These are phyloP conservation scores for Ceratocystis diversiconidia DNA, from an alignment of 2,329 filamentous ascomycete species.

Conservation along the genomic window DNA sequence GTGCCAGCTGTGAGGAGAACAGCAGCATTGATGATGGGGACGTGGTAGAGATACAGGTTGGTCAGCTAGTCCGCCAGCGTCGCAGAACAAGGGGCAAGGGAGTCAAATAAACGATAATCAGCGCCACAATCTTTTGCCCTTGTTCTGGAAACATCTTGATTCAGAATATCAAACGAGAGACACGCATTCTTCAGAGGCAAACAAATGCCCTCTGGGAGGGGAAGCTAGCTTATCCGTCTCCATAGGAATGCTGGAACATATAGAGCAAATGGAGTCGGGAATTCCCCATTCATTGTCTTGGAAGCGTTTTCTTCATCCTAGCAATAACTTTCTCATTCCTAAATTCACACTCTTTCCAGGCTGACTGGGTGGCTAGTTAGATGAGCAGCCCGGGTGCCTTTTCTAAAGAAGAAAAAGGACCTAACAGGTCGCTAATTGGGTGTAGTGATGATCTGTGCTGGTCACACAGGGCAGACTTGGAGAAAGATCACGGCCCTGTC, in stretches of 20 bases:
- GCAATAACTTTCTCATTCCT: not conserved
- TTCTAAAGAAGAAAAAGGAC: not conserved
- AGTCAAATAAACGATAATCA: not conserved
- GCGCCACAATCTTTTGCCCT: not conserved
- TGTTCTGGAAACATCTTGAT: not conserved
- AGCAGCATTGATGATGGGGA: not conserved
- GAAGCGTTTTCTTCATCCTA: not conserved
- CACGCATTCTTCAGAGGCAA: conserved; percentile 6
- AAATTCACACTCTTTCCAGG: not conserved
- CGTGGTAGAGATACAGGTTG: not conserved
- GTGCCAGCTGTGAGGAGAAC: not conserved
- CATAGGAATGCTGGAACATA: not conserved
- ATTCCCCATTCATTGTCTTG: not conserved
- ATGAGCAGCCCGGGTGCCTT: not conserved
- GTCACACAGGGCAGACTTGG: not conserved
- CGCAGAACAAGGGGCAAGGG: not conserved
- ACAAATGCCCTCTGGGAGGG: not conserved
- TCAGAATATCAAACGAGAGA: not conserved
- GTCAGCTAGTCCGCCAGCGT: not conserved
- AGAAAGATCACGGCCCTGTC: not conserved
- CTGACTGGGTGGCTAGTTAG: not conserved
- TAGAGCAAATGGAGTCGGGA: not conserved
- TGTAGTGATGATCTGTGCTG: not conserved
- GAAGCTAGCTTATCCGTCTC: not conserved
- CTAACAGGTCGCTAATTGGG: not conserved